These are phyloP conservation scores for Ampelomyces quisqualis DNA, from an alignment of 2,329 filamentous ascomycete species.

Conservation along the genomic window DNA sequence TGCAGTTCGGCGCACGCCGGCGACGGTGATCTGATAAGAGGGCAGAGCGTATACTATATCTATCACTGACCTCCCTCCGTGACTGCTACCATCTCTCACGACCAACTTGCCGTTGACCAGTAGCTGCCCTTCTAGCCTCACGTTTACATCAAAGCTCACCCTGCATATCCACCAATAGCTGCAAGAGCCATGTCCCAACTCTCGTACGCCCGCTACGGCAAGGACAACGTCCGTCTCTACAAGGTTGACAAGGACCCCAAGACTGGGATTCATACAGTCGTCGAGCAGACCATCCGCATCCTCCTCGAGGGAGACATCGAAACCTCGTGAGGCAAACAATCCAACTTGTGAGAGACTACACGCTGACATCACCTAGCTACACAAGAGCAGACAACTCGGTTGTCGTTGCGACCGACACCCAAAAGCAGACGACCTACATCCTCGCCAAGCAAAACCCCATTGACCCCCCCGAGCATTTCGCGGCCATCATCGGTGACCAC, in stretches of 20 bases:
- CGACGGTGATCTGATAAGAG: constrained; percentile 35
- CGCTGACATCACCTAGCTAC: constrained; percentile 61
- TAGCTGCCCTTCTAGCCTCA: neutral
- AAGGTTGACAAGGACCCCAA: constrained; percentile 82
- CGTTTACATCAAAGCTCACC: constrained; percentile 19
- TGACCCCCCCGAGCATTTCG: constrained; percentile 89
- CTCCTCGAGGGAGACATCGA: constrained; percentile 93
- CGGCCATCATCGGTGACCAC: constrained; percentile 78
- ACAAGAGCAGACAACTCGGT: constrained; percentile 92
- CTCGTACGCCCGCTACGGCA: constrained; percentile 71
- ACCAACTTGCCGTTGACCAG: constrained; percentile 9
- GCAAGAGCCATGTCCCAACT: constrained; percentile 54
- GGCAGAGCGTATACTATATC: no score
- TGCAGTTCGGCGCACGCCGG: constrained; percentile 39
- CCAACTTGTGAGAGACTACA: neutral
- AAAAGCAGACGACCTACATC: constrained; percentile 92
- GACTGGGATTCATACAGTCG: constrained; percentile 78
- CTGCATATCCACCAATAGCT: no score
- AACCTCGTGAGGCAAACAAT: constrained; percentile 60
- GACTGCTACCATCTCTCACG: constrained; percentile 14
- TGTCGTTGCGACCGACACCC: constrained; percentile 93
- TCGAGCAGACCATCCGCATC: constrained; percentile 92
- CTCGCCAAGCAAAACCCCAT: constrained; percentile 91
- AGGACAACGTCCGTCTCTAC: constrained; percentile 98
- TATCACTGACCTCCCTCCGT: constrained; percentile 23